phyloP scores from a whole-genome alignment of 139 green algal genomes.

The Yamagishiella unicocca region DNA sequence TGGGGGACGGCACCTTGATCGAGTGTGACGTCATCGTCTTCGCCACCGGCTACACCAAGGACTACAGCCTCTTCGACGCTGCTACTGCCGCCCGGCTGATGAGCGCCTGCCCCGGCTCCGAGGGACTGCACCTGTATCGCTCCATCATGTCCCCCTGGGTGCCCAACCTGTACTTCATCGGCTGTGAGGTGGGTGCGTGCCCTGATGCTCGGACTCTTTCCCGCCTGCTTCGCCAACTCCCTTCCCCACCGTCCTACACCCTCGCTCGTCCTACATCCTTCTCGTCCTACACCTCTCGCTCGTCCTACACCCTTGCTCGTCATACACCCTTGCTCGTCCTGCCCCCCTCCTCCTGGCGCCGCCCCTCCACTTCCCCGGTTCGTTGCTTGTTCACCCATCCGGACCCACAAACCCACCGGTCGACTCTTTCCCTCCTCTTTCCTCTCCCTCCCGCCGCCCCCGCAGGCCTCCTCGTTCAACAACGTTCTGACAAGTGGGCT shows the following conservation, averaged over 20 bases:
- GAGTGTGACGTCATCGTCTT: slow-evolving; percentile 45
- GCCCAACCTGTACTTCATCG: slow-evolving; percentile 50
- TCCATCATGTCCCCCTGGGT: slow-evolving; percentile 42
- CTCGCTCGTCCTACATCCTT: too few species aligned
- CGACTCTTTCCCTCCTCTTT: not conserved
- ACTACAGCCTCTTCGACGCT: slow-evolving; percentile 32
- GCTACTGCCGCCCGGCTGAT: slow-evolving; percentile 10
- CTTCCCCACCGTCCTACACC: too few species aligned
- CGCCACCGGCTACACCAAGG: slow-evolving; percentile 50
- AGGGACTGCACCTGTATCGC: slow-evolving; percentile 51
- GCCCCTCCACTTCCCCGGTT: too few species aligned
- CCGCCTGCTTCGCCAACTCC: too few species aligned
- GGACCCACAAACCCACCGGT: not conserved
- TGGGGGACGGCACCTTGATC: slow-evolving; percentile 31
- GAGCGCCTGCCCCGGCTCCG: not conserved
- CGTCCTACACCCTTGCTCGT: too few species aligned
- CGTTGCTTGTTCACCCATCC: too few species aligned
- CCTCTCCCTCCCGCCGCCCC: not conserved
- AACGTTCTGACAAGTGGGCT: slow-evolving; percentile 46
- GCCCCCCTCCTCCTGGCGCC: not conserved
- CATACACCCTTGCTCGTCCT: too few species aligned
- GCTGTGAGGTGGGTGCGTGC: slow-evolving; percentile 21
- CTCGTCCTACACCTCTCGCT: too few species aligned
- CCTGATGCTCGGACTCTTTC: not conserved
- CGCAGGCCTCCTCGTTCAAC: slow-evolving; percentile 46